phyloP scores from a whole-genome alignment of 2,329 filamentous ascomycete genomes.

The Verticillium dahliae region DNA sequence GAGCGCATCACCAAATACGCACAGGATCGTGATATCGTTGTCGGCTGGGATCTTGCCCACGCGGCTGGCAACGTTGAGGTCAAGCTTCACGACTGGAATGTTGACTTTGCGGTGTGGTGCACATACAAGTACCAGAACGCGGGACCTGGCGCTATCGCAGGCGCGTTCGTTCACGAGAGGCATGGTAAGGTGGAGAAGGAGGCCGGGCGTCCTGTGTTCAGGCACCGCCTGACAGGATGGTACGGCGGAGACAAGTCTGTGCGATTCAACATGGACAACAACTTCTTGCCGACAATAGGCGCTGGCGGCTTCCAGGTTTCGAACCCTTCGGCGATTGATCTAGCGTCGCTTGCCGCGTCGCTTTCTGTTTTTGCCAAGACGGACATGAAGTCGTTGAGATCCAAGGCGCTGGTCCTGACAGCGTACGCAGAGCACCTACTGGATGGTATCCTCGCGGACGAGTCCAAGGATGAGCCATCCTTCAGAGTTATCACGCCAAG shows the following conservation, averaged over 20 bases:
- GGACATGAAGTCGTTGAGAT: conserved; percentile 59
- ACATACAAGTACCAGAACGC: conserved; percentile 80
- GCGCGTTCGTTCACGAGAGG: conserved; percentile 64
- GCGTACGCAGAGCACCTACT: conserved; percentile 70
- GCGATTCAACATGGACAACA: conserved; percentile 68
- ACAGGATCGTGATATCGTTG: conserved; percentile 55
- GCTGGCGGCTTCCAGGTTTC: conserved; percentile 69
- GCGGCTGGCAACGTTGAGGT: conserved; percentile 70
- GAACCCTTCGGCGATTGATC: conserved; percentile 71
- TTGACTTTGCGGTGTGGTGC: conserved; percentile 79
- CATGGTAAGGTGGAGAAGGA: conserved; percentile 50
- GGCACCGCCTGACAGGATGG: conserved; percentile 64
- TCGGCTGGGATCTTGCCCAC: conserved; percentile 76
- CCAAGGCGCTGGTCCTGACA: conserved; percentile 67
- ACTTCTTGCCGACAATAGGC: conserved; percentile 63
- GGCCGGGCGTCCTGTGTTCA: conserved; percentile 39
- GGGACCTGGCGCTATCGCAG: conserved; percentile 67
- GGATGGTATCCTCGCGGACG: conserved; percentile 28
- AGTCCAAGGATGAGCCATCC: conserved; percentile 24
- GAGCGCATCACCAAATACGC: conserved; percentile 64
- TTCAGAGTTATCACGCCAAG: conserved; percentile 65
- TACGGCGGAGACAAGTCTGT: conserved; percentile 65
- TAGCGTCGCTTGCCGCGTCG: conserved; percentile 66
- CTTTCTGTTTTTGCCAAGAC: conserved; percentile 70
- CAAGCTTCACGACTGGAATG: conserved; percentile 68